phyloP scores from a whole-genome alignment of 169 alveolate genomes.

The Plasmodium cynomolgi region DNA sequence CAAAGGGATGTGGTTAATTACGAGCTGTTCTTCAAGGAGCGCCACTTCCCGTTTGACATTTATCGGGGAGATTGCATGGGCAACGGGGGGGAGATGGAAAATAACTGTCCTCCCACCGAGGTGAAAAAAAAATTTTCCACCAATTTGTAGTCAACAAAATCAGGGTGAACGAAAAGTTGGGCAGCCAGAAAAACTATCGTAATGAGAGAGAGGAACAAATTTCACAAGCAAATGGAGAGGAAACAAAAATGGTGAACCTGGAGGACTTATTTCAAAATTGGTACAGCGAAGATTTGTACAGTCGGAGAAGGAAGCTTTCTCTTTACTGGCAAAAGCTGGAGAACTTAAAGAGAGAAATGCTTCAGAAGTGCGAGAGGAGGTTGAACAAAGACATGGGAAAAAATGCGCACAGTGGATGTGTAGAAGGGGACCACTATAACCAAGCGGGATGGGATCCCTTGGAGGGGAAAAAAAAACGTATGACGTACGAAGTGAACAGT shows the following conservation, averaged over 20 bases:
- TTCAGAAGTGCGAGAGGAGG: conserved; percentile 11
- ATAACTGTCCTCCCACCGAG: not conserved
- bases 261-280: conserved; percentile 11
- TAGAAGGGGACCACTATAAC: not conserved
- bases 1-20: conserved; percentile 4
- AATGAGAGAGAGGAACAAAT: not conserved
- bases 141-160: conserved; percentile 23
- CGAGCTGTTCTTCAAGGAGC: conserved; percentile 5
- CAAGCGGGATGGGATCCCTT: not conserved
- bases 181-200: not conserved
- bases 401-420: not conserved
- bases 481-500: not conserved
- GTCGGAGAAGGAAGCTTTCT: not conserved
- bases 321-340: conserved; percentile 22
- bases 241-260: not conserved
- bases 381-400: not conserved
- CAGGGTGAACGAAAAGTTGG: not conserved
- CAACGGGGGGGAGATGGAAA: not conserved
- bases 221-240: not conserved
- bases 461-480: not conserved
- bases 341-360: conserved; percentile 21
- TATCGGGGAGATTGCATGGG: not conserved
- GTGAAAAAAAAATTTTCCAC: not conserved
- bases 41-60: conserved; percentile 32
- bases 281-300: conserved; percentile 29